phyloP scores from a whole-genome alignment of 768 basidiomycete genomes.

The Boletus insuetus region DNA sequence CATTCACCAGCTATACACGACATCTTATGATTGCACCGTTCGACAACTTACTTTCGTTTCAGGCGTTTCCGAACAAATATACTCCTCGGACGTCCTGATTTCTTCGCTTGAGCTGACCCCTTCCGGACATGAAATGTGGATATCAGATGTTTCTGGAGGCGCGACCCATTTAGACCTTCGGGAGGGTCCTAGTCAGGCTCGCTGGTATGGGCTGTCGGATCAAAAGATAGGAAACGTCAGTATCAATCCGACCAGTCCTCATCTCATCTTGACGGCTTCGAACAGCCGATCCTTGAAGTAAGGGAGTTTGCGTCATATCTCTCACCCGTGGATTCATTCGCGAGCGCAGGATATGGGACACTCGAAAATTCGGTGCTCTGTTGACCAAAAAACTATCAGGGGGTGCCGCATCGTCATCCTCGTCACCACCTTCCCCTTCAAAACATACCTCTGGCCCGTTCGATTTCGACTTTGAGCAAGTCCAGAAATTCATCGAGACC shows the following conservation, averaged over 20 bases:
- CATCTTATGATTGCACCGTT: slow-evolving; percentile 78
- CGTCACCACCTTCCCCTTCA: slow-evolving; percentile 24
- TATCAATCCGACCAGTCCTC: slow-evolving; percentile 66
- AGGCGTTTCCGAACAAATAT: slow-evolving; percentile 69
- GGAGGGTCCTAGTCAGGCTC: slow-evolving; percentile 49
- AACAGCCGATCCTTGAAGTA: slow-evolving; percentile 73
- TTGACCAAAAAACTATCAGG: slow-evolving; percentile 19
- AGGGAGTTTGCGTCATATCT: slow-evolving; percentile 13
- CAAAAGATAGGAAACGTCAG: slow-evolving; percentile 79
- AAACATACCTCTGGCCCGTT: slow-evolving; percentile 13
- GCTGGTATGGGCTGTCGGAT: slow-evolving; percentile 64
- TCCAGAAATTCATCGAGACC: slow-evolving; percentile 51
- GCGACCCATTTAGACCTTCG: slow-evolving; percentile 76
- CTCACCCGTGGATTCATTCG: neutral
- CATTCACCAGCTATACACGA: slow-evolving; percentile 63
- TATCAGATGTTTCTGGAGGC: slow-evolving; percentile 71
- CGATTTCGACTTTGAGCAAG: slow-evolving; percentile 39
- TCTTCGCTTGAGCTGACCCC: slow-evolving; percentile 69
- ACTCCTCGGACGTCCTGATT: slow-evolving; percentile 57
- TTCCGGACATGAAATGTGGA: slow-evolving; percentile 78
- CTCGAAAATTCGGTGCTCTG: slow-evolving; percentile 57
- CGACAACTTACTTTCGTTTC: slow-evolving; percentile 71
- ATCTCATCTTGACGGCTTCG: slow-evolving; percentile 71
- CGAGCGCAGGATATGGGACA: slow-evolving; percentile 70
- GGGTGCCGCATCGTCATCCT: slow-evolving; percentile 10